phyloP scores from a whole-genome alignment of 2,329 filamentous ascomycete species.

The Furcasterigmium sp. region DNA sequence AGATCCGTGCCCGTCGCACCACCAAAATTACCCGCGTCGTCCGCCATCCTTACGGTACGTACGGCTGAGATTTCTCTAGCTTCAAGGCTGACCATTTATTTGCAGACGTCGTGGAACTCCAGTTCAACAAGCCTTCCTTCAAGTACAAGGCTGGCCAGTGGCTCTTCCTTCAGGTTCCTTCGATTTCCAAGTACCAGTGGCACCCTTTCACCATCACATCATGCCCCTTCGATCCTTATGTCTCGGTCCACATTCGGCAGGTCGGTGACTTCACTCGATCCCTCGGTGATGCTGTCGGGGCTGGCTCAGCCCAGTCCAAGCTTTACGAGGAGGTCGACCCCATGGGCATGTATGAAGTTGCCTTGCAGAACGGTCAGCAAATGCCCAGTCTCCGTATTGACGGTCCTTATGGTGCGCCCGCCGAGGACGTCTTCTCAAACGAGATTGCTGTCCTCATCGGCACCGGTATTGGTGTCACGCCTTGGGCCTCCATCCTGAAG shows the following conservation, averaged over 20 bases:
- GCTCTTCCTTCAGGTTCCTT: slow-evolving; percentile 92
- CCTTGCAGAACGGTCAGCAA: slow-evolving; percentile 83
- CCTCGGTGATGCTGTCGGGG: slow-evolving; percentile 95
- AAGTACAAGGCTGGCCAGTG: slow-evolving; percentile 98
- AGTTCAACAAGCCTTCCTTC: slow-evolving; percentile 95
- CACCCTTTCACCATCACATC: slow-evolving; percentile 99
- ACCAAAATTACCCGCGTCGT: slow-evolving; percentile 93
- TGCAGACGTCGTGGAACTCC: slow-evolving; percentile 95
- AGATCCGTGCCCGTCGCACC: slow-evolving; percentile 75
- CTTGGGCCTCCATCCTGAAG: slow-evolving; percentile 84
- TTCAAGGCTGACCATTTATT: too few species aligned
- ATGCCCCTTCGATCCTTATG: slow-evolving; percentile 91
- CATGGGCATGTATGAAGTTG: slow-evolving; percentile 96
- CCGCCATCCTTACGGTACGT: slow-evolving; percentile 90
- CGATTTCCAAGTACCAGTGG: slow-evolving; percentile 87
- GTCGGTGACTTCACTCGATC: slow-evolving; percentile 92
- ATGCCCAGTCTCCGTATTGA: slow-evolving; percentile 91
- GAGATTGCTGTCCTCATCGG: slow-evolving; percentile 75
- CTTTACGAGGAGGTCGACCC: slow-evolving; percentile 88
- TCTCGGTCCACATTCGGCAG: slow-evolving; percentile 91
- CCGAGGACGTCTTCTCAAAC: slow-evolving; percentile 93
- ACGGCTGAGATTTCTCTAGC: slow-evolving; percentile 56
- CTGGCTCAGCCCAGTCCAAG: slow-evolving; percentile 79
- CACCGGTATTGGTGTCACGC: slow-evolving; percentile 81
- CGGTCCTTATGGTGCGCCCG: slow-evolving; percentile 92